Conservation (phyloP, 306 rosid genomes). For the Abrus pulchellus region DNA sequence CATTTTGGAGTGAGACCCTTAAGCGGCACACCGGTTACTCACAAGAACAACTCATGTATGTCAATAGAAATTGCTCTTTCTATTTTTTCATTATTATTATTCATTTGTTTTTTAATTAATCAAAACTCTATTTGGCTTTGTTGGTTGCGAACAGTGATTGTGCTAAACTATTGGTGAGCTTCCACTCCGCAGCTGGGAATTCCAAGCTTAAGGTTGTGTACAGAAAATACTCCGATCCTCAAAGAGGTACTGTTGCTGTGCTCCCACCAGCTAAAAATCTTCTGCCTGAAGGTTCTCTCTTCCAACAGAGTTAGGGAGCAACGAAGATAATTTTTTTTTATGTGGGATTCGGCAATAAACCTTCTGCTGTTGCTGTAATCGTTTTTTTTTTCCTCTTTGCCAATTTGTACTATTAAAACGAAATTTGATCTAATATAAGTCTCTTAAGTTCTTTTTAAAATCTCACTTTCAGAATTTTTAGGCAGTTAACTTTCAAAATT, state of each 20-base stretch:
- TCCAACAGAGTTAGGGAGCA: neutral
- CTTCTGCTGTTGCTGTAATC: no score
- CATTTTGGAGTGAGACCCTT: constrained; percentile 81
- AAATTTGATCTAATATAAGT: no score
- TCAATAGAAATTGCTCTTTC: neutral
- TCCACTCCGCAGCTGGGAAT: constrained; percentile 56
- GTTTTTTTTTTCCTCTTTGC: no score
- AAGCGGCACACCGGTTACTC: constrained; percentile 76
- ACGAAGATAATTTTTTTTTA: neutral
- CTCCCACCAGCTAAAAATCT: constrained; percentile 72
- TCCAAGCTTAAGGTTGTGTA: constrained; percentile 68
- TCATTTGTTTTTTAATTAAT: neutral
- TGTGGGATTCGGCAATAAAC: constrained; percentile 43
- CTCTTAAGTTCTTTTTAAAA: no score
- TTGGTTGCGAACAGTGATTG: constrained; percentile 63
- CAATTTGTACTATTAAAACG: no score
- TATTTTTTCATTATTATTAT: neutral
- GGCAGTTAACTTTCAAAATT: no score
- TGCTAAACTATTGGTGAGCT: constrained; percentile 63
- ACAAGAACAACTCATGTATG: constrained; percentile 67
- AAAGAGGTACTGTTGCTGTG: constrained; percentile 71
- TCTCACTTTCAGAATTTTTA: no score
- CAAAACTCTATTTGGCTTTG: neutral
- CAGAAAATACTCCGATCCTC: constrained; percentile 63
- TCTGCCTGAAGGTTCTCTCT: constrained; percentile 41